These are phyloP conservation scores for Zostera marina DNA, from an alignment of 116 monocot species.

Conservation along the genomic window DNA sequence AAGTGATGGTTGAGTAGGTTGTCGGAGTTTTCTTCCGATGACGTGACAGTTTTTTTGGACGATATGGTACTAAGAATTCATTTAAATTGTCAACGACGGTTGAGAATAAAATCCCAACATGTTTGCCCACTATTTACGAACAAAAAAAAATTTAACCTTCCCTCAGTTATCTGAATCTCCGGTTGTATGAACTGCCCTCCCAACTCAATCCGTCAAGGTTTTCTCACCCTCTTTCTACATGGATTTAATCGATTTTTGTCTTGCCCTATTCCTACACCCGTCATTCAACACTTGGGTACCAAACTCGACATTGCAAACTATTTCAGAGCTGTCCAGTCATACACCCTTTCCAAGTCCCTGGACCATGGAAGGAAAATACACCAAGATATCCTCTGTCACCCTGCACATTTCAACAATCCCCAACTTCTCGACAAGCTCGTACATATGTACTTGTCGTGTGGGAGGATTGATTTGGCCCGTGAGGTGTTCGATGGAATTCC, in stretches of 20 bases:
- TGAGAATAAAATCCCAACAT: too few relatives aligned
- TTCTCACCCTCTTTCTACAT: not conserved
- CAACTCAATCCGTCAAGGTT: not conserved
- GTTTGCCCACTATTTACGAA: too few relatives aligned
- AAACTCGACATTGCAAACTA: conserved; percentile 2
- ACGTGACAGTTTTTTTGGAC: too few relatives aligned
- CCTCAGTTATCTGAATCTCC: too few relatives aligned
- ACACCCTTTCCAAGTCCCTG: conserved; percentile 13
- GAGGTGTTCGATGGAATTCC: conserved; percentile 38
- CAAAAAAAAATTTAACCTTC: too few relatives aligned
- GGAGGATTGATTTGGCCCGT: conserved; percentile 17
- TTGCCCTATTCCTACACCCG: not conserved
- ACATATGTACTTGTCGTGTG: conserved; percentile 17
- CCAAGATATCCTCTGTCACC: conserved; percentile 12
- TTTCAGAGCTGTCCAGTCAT: conserved; percentile 12
- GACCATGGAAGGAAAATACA: conserved; percentile 23
- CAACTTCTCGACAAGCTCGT: conserved; percentile 26
- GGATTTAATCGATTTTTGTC: not conserved
- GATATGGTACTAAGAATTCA: too few relatives aligned
- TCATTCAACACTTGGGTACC: not conserved
- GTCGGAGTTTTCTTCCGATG: too few relatives aligned
- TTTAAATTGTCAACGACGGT: too few relatives aligned
- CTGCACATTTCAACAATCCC: conserved; percentile 9
- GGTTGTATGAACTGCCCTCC: not conserved
- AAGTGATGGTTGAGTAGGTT: too few relatives aligned